Evolutionary conservation across 176 grass and related monocot species (phyloP), one percentile per base, ranked within the genome.

Genomic region (Dactylis glomerata): DNA sequence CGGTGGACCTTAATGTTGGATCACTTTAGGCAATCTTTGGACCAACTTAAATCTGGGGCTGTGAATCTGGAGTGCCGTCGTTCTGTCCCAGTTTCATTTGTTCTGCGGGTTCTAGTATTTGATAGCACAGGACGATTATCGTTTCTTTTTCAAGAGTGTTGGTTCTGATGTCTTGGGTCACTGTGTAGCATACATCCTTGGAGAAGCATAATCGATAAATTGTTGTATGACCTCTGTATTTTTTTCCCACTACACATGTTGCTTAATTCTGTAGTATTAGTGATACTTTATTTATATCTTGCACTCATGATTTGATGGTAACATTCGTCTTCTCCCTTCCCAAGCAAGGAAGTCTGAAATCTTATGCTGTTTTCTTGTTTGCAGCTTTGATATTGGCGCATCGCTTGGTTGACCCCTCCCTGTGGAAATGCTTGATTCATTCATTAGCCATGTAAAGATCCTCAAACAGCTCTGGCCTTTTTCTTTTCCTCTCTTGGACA

Each of bases 391-490:
- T 45, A 55, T 22, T 64, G 44, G 7, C 0, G 27, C 3, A 33
- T 46, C 19, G 6, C 20, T 19, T 42, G 55, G 14, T 47, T 42
- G 45, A 5, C 28, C 45, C 22, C 47, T 87, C 12, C 14, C 67
- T 16, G 8, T 83, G 38, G 7, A 30, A 19, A 90, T 87, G 84
- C 47, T 19, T 40, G 46, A 20, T 4, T 79, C 84, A 44, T 56
- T 68, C 67, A 10, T 89, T 69, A 82, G 15, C 34, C 42, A 72
- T 82, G 33, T 34, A 36, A 76, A 78, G 22, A 90, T 55, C 33
- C 27, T 80, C 34, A 36, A 74, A 45, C 20, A 45, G 14, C 10
- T 46, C 28, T 5, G 40, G 33, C 26, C 20, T 44, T 68, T 37
- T 27, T 27, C n/a, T 55, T 31, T 55, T 27, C 1, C 51, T 55